Conservation (phyloP, 2,329 filamentous ascomycete species). For the Grosmannia penicillata region DNA sequence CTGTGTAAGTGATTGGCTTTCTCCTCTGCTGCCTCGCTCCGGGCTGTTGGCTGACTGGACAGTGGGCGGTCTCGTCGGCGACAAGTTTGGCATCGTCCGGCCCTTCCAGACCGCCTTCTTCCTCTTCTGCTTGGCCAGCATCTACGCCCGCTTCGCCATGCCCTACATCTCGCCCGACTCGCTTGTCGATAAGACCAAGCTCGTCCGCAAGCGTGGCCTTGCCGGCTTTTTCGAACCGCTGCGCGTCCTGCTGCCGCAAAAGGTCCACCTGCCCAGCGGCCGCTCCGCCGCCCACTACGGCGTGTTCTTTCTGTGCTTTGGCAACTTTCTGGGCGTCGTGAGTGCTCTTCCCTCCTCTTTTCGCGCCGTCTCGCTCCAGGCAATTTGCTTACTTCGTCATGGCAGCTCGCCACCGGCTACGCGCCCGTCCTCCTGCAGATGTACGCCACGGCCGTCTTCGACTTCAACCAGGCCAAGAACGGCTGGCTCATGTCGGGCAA, state of each 20-base stretch:
- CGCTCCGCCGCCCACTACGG: conserved; percentile 40
- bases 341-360: too few relatives aligned
- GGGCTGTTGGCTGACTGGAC: not conserved
- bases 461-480: conserved; percentile 39
- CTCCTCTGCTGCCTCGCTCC: not conserved
- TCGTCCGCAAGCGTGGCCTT: conserved; percentile 19
- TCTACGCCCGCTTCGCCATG: conserved; percentile 25
- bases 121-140: conserved; percentile 32
- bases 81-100: conserved; percentile 44
- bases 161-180: conserved; percentile 35
- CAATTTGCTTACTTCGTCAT: too few relatives aligned
- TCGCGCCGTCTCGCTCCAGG: not conserved
- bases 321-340: conserved; percentile 53
- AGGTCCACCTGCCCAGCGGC: conserved; percentile 35
- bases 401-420: conserved; percentile 48
- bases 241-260: conserved; percentile 43
- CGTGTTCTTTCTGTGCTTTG: conserved; percentile 46
- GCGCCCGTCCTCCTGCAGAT: conserved; percentile 46
- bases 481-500: conserved; percentile 42
- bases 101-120: conserved; percentile 51
- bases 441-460: conserved; percentile 40
- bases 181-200: conserved; percentile 18
- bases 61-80: conserved; percentile 50
- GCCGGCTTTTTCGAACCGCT: conserved; percentile 48
- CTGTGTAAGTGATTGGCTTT: conserved; percentile 27